phyloP scores from a whole-genome alignment of 2,329 filamentous ascomycete species.

The Fusarium veterinarium region DNA sequence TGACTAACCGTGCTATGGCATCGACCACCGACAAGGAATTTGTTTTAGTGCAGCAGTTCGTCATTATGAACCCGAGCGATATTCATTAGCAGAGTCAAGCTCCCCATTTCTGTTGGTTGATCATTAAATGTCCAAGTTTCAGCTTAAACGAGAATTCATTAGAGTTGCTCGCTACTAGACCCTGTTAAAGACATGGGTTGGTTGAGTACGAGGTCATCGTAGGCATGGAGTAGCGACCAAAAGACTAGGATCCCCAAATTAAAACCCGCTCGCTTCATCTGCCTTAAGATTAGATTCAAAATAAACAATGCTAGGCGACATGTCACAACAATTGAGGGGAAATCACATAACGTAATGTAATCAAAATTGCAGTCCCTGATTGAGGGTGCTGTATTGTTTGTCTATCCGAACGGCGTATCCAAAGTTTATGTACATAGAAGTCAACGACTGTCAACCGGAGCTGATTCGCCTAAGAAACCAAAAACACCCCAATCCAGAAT shows the following conservation, averaged over 20 bases:
- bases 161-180: slow-evolving; percentile 3
- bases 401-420: slow-evolving; percentile 31
- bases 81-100: slow-evolving; percentile 11
- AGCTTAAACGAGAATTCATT: slow-evolving; percentile 16
- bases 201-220: background rate
- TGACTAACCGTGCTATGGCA: background rate
- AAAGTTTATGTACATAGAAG: slow-evolving; percentile 41
- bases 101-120: slow-evolving; percentile 3
- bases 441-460: slow-evolving; percentile 35
- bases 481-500: slow-evolving; percentile 44
- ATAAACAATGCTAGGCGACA: slow-evolving; percentile 10
- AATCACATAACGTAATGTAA: background rate
- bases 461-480: slow-evolving; percentile 37
- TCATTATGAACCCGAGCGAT: slow-evolving; percentile 19
- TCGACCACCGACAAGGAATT: background rate
- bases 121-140: slow-evolving; percentile 10
- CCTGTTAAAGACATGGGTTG: background rate
- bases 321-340: slow-evolving; percentile 3
- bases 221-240: background rate
- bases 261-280: slow-evolving; percentile 16
- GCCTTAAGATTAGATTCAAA: slow-evolving; percentile 10
- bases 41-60: background rate
- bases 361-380: slow-evolving; percentile 13
- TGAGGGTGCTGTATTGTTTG: slow-evolving; percentile 18
- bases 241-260: slow-evolving; percentile 10